These are phyloP conservation scores for Bacterosira constricta DNA, from an alignment of 108 stramenopile genomes.

Conservation along the genomic window DNA sequence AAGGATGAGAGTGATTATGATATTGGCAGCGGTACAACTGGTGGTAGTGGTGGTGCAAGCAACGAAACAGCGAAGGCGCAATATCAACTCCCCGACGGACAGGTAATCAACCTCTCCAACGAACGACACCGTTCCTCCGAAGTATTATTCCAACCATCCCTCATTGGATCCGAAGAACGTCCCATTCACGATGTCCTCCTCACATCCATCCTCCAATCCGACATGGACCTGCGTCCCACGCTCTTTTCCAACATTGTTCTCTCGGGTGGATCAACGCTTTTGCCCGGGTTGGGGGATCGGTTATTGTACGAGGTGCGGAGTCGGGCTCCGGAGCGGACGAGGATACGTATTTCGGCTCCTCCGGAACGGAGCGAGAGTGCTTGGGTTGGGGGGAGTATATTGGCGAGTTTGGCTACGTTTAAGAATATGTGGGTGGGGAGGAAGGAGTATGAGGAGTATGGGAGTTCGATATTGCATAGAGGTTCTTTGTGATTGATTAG, in stretches of 20 bases:
- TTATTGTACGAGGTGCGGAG: conserved; percentile 92
- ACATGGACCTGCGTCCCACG: conserved; percentile 91
- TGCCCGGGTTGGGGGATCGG: conserved; percentile 94
- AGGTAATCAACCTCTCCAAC: conserved; percentile 73
- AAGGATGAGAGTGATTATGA: conserved; percentile 44
- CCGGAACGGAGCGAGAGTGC: conserved; percentile 88
- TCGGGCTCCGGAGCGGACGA: conserved; percentile 78
- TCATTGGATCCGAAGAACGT: conserved; percentile 90
- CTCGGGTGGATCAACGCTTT: conserved; percentile 93
- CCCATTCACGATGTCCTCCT: conserved; percentile 89
- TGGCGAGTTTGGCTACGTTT: conserved; percentile 98
- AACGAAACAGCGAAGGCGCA: conserved; percentile 63
- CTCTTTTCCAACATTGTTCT: conserved; percentile 95
- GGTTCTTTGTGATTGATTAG: conserved; percentile 69
- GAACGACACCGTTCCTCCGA: conserved; percentile 94
- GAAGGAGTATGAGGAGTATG: conserved; percentile 95
- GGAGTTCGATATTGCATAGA: conserved; percentile 80
- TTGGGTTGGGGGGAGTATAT: conserved; percentile 96
- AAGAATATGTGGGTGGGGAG: conserved; percentile 97
- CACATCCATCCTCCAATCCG: conserved; percentile 87
- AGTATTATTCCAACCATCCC: conserved; percentile 91
- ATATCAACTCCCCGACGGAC: conserved; percentile 94
- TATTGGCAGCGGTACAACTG: not conserved
- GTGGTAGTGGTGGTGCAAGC: not conserved
- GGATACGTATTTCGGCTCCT: conserved; percentile 92